phyloP scores from a whole-genome alignment of 2,329 filamentous ascomycete genomes.

The Camptophora hylomeconis region DNA sequence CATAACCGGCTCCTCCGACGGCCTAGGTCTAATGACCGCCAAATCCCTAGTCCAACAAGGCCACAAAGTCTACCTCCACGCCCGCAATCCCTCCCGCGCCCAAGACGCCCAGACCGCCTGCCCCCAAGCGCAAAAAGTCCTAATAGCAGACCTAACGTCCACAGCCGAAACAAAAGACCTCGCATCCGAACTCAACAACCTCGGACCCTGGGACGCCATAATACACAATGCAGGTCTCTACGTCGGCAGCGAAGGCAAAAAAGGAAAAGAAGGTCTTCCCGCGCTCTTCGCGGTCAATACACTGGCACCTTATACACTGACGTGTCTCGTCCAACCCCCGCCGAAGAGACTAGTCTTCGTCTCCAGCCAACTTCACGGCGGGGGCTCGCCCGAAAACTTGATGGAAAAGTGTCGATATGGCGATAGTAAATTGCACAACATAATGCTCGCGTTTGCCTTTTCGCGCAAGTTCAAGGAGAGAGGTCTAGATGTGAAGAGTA shows the following conservation, averaged over 20 bases:
- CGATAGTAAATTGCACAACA: constrained; percentile 44
- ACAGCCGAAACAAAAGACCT: constrained; percentile 38
- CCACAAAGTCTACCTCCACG: constrained; percentile 44
- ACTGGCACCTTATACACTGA: constrained; percentile 44
- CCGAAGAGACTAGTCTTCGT: constrained; percentile 41
- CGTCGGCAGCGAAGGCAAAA: constrained; percentile 26
- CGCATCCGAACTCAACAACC: constrained; percentile 37
- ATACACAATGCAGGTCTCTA: constrained; percentile 46
- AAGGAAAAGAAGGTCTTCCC: constrained; percentile 34
- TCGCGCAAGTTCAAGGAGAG: constrained; percentile 33
- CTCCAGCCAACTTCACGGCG: constrained; percentile 37
- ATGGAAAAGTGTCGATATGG: constrained; percentile 33
- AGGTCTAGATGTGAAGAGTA: constrained; percentile 34
- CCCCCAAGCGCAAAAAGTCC: constrained; percentile 37
- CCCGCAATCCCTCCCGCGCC: constrained; percentile 42
- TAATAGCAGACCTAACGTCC: constrained; percentile 41
- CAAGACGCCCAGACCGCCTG: constrained; percentile 34
- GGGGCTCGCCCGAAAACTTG: constrained; percentile 30
- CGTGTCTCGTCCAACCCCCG: constrained; percentile 33
- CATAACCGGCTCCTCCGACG: constrained; percentile 47
- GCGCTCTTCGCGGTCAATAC: constrained; percentile 43
- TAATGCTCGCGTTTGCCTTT: constrained; percentile 43
- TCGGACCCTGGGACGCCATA: constrained; percentile 40
- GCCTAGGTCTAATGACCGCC: constrained; percentile 41
- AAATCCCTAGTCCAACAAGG: constrained; percentile 37